These are phyloP conservation scores for Tetratostichococcus sp. DNA, from an alignment of 139 green algal species.

Conservation along the genomic window DNA sequence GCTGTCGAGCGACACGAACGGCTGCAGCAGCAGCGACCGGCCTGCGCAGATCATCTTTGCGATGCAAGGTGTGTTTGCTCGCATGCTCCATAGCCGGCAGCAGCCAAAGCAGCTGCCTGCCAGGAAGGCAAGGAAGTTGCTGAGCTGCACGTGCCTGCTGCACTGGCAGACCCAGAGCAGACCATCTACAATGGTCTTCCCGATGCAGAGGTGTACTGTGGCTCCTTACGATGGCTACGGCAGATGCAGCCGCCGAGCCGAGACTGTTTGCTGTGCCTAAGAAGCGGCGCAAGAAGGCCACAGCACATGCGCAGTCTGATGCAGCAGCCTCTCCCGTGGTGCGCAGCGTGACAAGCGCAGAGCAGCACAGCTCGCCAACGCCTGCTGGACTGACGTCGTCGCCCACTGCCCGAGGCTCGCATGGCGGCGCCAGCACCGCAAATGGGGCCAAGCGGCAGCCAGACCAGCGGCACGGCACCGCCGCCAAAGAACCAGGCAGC, in stretches of 20 bases:
- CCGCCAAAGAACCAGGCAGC: too few relatives aligned
- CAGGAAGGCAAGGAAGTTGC: too few relatives aligned
- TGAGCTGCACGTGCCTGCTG: too few relatives aligned
- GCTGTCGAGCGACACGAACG: not conserved
- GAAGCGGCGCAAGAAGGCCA: not conserved
- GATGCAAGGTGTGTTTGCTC: too few relatives aligned
- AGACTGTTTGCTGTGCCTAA: not conserved
- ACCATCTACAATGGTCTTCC: too few relatives aligned
- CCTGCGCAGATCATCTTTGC: too few relatives aligned
- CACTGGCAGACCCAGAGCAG: not conserved
- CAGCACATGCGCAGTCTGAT: not conserved
- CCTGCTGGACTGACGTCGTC: not conserved
- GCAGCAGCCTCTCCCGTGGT: not conserved
- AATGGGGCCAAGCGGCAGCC: not conserved
- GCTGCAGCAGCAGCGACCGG: not conserved
- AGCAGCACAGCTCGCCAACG: not conserved
- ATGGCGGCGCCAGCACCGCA: too few relatives aligned
- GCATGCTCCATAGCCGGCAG: too few relatives aligned
- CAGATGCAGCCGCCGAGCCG: not conserved
- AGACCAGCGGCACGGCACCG: too few relatives aligned
- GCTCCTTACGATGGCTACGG: not conserved
- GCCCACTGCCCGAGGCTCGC: too few relatives aligned
- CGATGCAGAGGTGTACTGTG: too few relatives aligned
- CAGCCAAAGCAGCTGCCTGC: too few relatives aligned
- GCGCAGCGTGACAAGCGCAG: not conserved